A percentile compares a stretch with the other conserved stretches of the same genome.
phyloP scores from a whole-genome alignment of 129 eudicot genomes.

The Lactuca sativa region DNA sequence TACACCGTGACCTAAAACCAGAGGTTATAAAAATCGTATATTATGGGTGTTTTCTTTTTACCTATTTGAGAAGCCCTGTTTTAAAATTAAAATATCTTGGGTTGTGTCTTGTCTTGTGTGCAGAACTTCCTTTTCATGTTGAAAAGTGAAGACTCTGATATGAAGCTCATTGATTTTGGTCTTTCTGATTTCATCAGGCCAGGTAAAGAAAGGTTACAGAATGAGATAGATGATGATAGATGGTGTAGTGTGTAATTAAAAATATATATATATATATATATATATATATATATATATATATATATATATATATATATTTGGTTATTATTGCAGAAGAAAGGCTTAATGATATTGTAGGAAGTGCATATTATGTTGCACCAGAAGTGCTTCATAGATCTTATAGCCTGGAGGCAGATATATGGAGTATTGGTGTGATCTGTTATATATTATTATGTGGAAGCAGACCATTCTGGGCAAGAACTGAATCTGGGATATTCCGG shows the following conservation, averaged over 20 bases:
- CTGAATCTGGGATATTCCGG: constrained; percentile 90
- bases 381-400: constrained; percentile 91
- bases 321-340: constrained; percentile 64
- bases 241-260: neutral
- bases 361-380: constrained; percentile 90
- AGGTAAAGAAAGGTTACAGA: constrained; percentile 38
- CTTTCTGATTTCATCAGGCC: constrained; percentile 96
- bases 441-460: constrained; percentile 86
- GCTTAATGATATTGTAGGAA: constrained; percentile 85
- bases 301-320: neutral
- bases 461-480: constrained; percentile 90
- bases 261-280: too few species aligned
- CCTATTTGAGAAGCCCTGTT: neutral
- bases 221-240: neutral
- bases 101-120: neutral
- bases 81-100: too few species aligned
- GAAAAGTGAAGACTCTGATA: constrained; percentile 82
- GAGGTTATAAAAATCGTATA: constrained; percentile 45
- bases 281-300: too few species aligned
- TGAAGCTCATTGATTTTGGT: constrained; percentile 97
- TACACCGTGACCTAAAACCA: constrained; percentile 93
- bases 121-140: constrained; percentile 93
- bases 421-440: constrained; percentile 87
- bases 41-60: neutral
- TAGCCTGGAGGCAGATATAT: constrained; percentile 85